These are phyloP conservation scores for Apodospora peruviana DNA, from an alignment of 495 filamentous ascomycete genomes.

Conservation along the genomic window DNA sequence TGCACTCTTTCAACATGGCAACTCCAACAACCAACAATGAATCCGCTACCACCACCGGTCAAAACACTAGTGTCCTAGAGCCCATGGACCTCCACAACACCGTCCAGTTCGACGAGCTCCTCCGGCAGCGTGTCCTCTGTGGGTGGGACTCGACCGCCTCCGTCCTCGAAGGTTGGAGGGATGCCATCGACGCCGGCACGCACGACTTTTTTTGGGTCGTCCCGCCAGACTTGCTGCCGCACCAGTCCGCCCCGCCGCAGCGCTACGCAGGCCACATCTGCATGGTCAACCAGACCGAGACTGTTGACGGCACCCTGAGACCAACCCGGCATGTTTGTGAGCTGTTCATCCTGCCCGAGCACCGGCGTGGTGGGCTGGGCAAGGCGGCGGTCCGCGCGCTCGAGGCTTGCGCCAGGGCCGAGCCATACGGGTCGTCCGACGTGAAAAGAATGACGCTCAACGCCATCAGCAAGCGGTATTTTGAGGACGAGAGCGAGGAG, in stretches of 20 bases:
- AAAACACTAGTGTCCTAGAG: too few relatives aligned
- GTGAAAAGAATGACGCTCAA: neutral
- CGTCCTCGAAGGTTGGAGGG: neutral
- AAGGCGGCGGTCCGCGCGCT: neutral
- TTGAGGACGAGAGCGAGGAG: neutral
- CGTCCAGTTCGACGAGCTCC: constrained; percentile 4
- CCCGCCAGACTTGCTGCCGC: neutral
- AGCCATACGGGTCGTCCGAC: neutral
- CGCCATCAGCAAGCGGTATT: neutral
- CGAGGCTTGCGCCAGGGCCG: neutral
- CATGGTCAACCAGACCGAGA: neutral
- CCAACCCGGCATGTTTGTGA: neutral
- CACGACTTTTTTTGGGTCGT: constrained; percentile 7
- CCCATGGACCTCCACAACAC: constrained; percentile 1
- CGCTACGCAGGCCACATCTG: constrained; percentile 6
- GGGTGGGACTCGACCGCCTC: neutral
- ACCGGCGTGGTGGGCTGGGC: neutral
- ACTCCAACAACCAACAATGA: too few relatives aligned
- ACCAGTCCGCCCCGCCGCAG: neutral
- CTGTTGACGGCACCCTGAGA: too few relatives aligned
- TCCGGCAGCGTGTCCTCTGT: constrained; percentile 4
- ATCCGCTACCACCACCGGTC: too few relatives aligned
- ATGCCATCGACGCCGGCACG: neutral
- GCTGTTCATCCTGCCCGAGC: neutral
- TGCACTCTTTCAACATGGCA: too few relatives aligned